Evolutionary conservation across 2,329 filamentous ascomycete genomes (phyloP).

Genomic region (Diaporthe batatas): DNA sequence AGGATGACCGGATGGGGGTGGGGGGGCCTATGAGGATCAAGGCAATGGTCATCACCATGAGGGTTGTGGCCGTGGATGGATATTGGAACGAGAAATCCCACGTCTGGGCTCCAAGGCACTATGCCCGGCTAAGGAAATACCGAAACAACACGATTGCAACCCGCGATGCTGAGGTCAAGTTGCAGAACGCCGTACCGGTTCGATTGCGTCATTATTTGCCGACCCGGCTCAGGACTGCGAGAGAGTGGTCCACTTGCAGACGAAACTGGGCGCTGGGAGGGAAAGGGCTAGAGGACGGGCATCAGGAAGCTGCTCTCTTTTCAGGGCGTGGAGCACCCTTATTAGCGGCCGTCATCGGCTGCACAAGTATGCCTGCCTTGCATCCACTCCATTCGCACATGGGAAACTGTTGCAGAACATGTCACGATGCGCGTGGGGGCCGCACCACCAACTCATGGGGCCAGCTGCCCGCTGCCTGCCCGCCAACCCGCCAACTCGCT

Average conservation of each 20-base stretch:
- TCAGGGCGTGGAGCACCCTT: conserved; percentile 18
- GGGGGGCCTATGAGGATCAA: conserved; percentile 39
- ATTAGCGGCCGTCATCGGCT: conserved; percentile 31
- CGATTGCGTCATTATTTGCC: conserved; percentile 28
- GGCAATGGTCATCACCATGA: conserved; percentile 41
- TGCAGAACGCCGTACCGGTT: background rate
- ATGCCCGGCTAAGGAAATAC: background rate
- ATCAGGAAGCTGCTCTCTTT: conserved; percentile 16
- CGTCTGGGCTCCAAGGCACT: conserved; percentile 1
- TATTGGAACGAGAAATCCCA: background rate
- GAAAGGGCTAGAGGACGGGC: background rate
- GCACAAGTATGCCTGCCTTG: conserved; percentile 9
- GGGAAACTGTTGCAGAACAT: conserved; percentile 11
- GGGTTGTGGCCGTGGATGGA: background rate
- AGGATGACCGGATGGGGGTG: background rate
- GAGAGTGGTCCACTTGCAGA: background rate
- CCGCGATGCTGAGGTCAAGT: conserved; percentile 10
- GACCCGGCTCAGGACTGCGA: conserved; percentile 2
- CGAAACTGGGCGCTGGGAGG: background rate
- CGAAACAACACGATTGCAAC: background rate
- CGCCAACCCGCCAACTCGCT: background rate
- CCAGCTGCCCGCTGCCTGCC: background rate
- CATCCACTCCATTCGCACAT: background rate
- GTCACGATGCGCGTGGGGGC: conserved; percentile 13
- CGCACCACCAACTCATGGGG: background rate